Evolutionary conservation across 139 green algal genomes (phyloP).

Genomic region (Ettlia oleoabundans): DNA sequence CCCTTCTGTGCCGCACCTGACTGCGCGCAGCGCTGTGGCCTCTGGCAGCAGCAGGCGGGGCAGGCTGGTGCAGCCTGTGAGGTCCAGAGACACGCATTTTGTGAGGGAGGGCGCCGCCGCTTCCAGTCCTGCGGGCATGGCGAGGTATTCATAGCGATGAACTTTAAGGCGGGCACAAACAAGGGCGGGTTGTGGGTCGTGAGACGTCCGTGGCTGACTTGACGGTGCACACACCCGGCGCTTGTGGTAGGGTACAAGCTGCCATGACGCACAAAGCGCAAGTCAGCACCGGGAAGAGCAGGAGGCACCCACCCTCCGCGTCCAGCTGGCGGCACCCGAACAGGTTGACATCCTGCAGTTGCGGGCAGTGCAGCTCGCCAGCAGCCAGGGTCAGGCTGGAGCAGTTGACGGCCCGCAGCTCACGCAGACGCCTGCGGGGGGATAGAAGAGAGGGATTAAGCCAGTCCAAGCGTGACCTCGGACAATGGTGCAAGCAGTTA

Average conservation of each 20-base stretch:
- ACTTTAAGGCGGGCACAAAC: not conserved
- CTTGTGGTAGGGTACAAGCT: too few species aligned
- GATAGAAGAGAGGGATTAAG: too few species aligned
- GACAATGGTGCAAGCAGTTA: too few species aligned
- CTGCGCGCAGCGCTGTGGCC: not conserved
- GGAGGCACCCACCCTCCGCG: not conserved
- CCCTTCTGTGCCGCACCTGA: not conserved
- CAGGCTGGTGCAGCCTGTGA: slow-evolving; percentile 23
- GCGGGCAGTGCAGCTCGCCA: slow-evolving; percentile 11
- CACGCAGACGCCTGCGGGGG: slow-evolving; percentile 9
- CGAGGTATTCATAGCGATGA: not conserved
- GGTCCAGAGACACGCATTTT: not conserved
- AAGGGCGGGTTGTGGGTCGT: not conserved
- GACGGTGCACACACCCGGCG: too few species aligned
- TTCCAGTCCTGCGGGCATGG: slow-evolving; percentile 14
- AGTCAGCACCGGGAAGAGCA: too few species aligned
- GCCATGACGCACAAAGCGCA: too few species aligned
- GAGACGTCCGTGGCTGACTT: too few species aligned
- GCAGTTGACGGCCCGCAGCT: slow-evolving; percentile 30
- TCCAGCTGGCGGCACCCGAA: slow-evolving; percentile 24
- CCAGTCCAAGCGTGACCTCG: too few species aligned
- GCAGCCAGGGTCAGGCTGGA: slow-evolving; percentile 16
- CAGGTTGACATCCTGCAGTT: slow-evolving; percentile 13
- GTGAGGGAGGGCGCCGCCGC: not conserved
- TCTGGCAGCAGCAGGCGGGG: slow-evolving; percentile 31